Evolutionary conservation across 805 yeast genomes (phyloP).

Genomic region (Wickerhamiella shivajii): DNA sequence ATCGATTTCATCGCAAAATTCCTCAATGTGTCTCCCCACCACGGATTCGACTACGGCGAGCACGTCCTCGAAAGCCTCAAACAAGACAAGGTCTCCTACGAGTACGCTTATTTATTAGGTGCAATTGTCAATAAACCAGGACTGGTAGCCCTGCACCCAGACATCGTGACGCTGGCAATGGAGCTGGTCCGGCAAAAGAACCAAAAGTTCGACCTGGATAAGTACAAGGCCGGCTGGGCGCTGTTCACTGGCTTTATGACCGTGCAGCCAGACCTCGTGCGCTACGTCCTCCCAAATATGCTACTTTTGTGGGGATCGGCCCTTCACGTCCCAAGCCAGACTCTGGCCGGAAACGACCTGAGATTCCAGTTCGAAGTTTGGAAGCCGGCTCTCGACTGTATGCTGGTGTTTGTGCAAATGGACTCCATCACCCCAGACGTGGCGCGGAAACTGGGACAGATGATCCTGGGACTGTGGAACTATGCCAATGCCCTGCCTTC

Average conservation of each 20-base stretch:
- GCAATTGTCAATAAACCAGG: constrained; percentile 1
- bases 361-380: constrained; percentile 34
- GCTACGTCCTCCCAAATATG: constrained; percentile 43
- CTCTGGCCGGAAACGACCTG: constrained; percentile 22
- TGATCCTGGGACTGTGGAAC: constrained; percentile 32
- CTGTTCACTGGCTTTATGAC: constrained; percentile 49
- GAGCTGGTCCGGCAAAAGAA: constrained; percentile 9
- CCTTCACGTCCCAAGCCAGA: neutral
- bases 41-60: no score
- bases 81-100: no score
- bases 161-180: constrained; percentile 9
- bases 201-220: constrained; percentile 6
- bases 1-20: constrained; percentile 10
- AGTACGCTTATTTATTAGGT: constrained; percentile 13
- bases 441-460: constrained; percentile 32
- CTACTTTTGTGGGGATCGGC: constrained; percentile 42
- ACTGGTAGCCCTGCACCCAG: constrained; percentile 11
- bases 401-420: constrained; percentile 34
- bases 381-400: constrained; percentile 43
- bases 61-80: no score
- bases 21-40: constrained; percentile 11
- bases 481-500: constrained; percentile 19
- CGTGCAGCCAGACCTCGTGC: constrained; percentile 39
- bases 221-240: constrained; percentile 37
- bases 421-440: constrained; percentile 28